Evolutionary conservation across 2,329 filamentous ascomycete species (phyloP).

Genomic region (Onygenales sp.): DNA sequence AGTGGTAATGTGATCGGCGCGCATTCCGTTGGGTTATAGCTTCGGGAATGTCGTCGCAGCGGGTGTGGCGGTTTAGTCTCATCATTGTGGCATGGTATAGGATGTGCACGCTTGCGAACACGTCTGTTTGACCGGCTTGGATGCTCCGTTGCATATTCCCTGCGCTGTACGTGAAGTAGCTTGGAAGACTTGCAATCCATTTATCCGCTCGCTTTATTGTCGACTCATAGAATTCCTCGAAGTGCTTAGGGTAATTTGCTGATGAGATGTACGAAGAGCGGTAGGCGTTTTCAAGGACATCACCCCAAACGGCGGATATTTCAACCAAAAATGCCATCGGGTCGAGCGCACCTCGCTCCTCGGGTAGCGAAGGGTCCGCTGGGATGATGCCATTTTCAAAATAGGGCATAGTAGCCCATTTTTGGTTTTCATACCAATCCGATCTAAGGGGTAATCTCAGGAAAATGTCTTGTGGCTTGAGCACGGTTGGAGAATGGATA

Average conservation of each 20-base stretch:
- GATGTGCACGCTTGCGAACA: conserved; percentile 56
- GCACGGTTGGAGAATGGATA: conserved; percentile 43
- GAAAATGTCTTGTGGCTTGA: conserved; percentile 57
- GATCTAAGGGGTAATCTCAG: conserved; percentile 56
- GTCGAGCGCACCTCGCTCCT: conserved; percentile 33
- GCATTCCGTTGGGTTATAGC: conserved; percentile 39
- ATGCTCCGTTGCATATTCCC: conserved; percentile 50
- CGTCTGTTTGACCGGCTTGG: conserved; percentile 44
- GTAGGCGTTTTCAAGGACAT: conserved; percentile 52
- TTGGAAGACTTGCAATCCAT: conserved; percentile 52
- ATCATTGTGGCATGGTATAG: conserved; percentile 57
- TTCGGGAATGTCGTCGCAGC: conserved; percentile 32
- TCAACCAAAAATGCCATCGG: conserved; percentile 54
- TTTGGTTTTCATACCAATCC: conserved; percentile 52
- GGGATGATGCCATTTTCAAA: conserved; percentile 47
- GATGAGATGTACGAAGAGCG: conserved; percentile 39
- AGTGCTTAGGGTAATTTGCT: conserved; percentile 34
- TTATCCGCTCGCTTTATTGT: conserved; percentile 43
- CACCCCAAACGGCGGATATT: conserved; percentile 56
- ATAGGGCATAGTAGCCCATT: conserved; percentile 47
- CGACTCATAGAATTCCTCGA: conserved; percentile 45
- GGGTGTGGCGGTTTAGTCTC: conserved; percentile 55
- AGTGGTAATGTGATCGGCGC: conserved; percentile 42
- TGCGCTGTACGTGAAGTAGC: conserved; percentile 44
- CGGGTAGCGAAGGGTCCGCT: conserved; percentile 21